Base-by-base conservation (phyloP, 23 red algal species). In the Gracilaria gracilis region DNA sequence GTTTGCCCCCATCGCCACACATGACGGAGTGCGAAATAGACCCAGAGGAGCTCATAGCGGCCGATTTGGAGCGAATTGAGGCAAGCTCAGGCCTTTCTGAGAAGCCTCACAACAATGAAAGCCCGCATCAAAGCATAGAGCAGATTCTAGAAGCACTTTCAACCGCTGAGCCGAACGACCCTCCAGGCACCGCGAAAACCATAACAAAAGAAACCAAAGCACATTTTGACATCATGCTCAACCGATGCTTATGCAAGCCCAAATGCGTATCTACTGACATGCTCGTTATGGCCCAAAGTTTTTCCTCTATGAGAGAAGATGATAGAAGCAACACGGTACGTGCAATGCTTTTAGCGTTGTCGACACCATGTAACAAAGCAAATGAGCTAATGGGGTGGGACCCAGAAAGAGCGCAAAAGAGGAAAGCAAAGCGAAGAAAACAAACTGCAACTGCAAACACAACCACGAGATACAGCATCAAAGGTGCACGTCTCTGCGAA, bases 91-190 rank as follows among this genome's bases (percentile, higher is more conserved):
- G 67, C 85, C 83, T 67, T 91, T 20, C 88, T 73, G 58, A 46
- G 5, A 46, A 46, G 42, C 42, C 11, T 7, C 42, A 11, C 42
- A 46, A 80, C 28, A 29, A 95, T 53, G 53, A 98, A 75, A 21
- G 94, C 93, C 96, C 96, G 95, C 9, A 98, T 79, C 7, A 95
- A 84, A 19, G 39, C 50, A 67, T 98, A 98, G 42, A 46, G 42
- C 5, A 46, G 42, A 46, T 11, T 46, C 5, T 4, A 46, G n/a
- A 46, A 46, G 42, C 42, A 46, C 11, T 11, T 46, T 46, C 42
- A 46, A n/a, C n/a, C 42, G 42, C 4, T 11, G 42, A 46, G 42
- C 11, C 42, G 42, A 11, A 46, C 4, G 4, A 46, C 11, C 5
- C 42, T 46, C 5, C 5, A 46, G 42, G 11, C 42, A 46, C 42